These are phyloP conservation scores for Globisporangium okanoganense DNA, from an alignment of 352 stramenopile species.

Conservation along the genomic window DNA sequence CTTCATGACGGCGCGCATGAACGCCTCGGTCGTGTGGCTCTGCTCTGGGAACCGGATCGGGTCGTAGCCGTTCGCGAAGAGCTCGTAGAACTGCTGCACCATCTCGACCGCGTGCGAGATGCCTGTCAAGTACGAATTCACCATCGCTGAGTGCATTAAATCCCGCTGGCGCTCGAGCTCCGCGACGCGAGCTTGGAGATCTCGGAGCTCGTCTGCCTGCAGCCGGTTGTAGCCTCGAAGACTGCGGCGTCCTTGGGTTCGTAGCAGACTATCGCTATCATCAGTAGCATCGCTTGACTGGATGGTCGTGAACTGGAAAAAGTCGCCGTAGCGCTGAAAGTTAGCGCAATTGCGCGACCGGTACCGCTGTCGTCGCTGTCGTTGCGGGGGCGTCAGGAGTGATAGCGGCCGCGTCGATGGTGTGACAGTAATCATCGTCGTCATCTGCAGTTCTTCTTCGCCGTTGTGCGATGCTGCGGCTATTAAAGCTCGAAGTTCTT, in stretches of 20 bases:
- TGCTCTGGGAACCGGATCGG: conserved; percentile 17
- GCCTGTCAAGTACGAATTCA: conserved; percentile 30
- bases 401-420: background rate
- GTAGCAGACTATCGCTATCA: background rate
- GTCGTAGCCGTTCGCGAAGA: conserved; percentile 40
- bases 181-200: conserved; percentile 31
- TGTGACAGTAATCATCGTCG: background rate
- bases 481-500: background rate
- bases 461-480: background rate
- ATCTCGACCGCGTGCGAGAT: conserved; percentile 29
- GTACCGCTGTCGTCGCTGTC: conserved; percentile 8
- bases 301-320: conserved; percentile 2
- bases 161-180: conserved; percentile 30
- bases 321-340: conserved; percentile 10
- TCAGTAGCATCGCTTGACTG: background rate
- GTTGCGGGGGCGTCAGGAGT: too few relatives aligned
- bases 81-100: conserved; percentile 36
- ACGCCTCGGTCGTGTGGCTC: conserved; percentile 21
- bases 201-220: conserved; percentile 20
- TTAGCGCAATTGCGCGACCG: conserved; percentile 28
- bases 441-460: background rate
- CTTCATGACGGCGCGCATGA: conserved; percentile 38
- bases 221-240: background rate
- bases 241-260: background rate
- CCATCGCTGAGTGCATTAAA: conserved; percentile 28